Evolutionary conservation across 306 rosid species (phyloP), one percentile per base, ranked within the genome.

Genomic region (Corylus avellana): DNA sequence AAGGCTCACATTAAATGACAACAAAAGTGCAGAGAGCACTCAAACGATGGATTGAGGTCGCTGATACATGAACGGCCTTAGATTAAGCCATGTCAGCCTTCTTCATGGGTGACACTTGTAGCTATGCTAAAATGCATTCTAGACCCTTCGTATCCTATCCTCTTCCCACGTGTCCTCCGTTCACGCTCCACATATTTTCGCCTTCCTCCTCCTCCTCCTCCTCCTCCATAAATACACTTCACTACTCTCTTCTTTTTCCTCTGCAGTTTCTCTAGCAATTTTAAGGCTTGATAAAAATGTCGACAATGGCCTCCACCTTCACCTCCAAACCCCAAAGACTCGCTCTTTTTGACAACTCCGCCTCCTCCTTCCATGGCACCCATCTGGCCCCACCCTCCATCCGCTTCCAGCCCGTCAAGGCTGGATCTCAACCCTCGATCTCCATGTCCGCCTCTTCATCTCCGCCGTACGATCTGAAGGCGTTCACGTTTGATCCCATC

Each of bases 291-390:
- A 55, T 32, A 27, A 72, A 4, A 67, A 70, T 77, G 85, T 80
- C 76, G 54, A 42, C 80, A 53, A 87, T 93, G 94, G 93, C 94
- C 29, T 78, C 92, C 75, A 77, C 81, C 8, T 78, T 82, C 72
- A 68, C 86, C 54, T 74, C 96, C 82, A 90, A 75, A 70, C 78
- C 78, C 55, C 84, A 84, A 13, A 81, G 47, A 59, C 55, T 81
- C 5, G 75, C 89, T 8, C 78, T 81, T 70, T 80, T 80, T 6
- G 75, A 79, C 1, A 62, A 12, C 9, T 70, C 88, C 46, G 46
- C 46, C 35, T 74, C 86, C 37, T 84, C 97, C 42, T 86, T 88
- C 86, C 80, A 84, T 46, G 87, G 78, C 63, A 17, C 70, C 17
- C 85, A 85, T n/a, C 20, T 78, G 14, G 7, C 54, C 53, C 79